Evolutionary conservation across 768 basidiomycete genomes (phyloP).

Genomic region (Lentinula sp.): DNA sequence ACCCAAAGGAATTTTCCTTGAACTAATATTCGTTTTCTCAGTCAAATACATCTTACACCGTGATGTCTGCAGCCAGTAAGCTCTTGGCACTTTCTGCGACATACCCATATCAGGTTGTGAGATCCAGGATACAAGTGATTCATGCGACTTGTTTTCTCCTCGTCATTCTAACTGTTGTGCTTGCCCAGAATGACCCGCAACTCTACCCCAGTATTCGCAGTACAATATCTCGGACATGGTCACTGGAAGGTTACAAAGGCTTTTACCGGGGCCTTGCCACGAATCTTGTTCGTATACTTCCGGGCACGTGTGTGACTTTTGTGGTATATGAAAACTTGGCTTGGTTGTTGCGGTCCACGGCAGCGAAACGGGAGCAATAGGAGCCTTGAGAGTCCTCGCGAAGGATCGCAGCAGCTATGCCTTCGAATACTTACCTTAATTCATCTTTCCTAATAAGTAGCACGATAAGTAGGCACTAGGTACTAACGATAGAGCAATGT

Average conservation of each 20-base stretch:
- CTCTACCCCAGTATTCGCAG: slow-evolving; percentile 81
- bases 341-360: slow-evolving; percentile 68
- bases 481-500: too few relatives aligned
- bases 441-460: background rate
- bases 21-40: slow-evolving; percentile 21
- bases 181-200: slow-evolving; percentile 18
- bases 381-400: background rate
- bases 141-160: slow-evolving; percentile 4
- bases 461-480: too few relatives aligned
- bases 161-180: background rate
- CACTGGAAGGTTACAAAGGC: slow-evolving; percentile 70
- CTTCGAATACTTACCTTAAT: background rate
- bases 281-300: slow-evolving; percentile 90
- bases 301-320: slow-evolving; percentile 96
- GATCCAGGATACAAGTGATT: slow-evolving; percentile 85
- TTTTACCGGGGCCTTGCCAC: slow-evolving; percentile 96
- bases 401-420: background rate
- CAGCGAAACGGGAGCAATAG: slow-evolving; percentile 40
- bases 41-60: slow-evolving; percentile 88
- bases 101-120: slow-evolving; percentile 96
- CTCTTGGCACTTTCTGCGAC: slow-evolving; percentile 76
- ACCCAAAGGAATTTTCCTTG: background rate
- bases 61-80: slow-evolving; percentile 91
- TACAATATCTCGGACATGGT: slow-evolving; percentile 77
- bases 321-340: slow-evolving; percentile 95